Percentiles rank a stretch among this genome's conserved stretches.
These are phyloP conservation scores for Fraxinus sp. DNA, from an alignment of 305 asterid species.

Conservation along the genomic window DNA sequence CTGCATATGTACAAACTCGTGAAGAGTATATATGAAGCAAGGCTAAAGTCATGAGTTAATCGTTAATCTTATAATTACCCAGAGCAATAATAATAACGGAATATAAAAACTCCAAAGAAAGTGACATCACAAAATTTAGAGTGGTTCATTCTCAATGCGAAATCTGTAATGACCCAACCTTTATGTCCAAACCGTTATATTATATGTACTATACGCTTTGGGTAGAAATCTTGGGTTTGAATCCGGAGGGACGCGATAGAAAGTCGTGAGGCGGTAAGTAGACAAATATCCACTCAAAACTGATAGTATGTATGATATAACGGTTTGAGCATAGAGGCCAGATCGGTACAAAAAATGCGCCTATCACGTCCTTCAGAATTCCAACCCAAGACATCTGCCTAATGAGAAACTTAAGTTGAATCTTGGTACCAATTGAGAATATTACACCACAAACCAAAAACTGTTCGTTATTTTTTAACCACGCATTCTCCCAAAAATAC, in stretches of 20 bases:
- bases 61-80: not conserved
- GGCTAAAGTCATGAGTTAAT: not conserved
- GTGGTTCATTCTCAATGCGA: not conserved
- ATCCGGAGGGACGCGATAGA: not conserved
- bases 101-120: not conserved
- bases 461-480: not conserved
- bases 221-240: not conserved
- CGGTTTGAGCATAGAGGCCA: not conserved
- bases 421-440: not conserved
- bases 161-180: not conserved
- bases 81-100: not conserved
- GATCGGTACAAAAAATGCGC: not conserved
- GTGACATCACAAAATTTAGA: not conserved
- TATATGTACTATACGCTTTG: not conserved
- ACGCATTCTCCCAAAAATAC: not conserved
- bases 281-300: too few relatives aligned
- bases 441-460: not conserved
- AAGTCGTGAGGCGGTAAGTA: not conserved
- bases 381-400: too few relatives aligned
- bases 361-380: not conserved
- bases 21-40: not conserved
- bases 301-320: too few relatives aligned
- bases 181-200: not conserved
- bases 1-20: not conserved
- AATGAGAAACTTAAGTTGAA: not conserved